These are phyloP conservation scores for Sonneratia alba DNA, from an alignment of 345 rosid species.

Conservation along the genomic window DNA sequence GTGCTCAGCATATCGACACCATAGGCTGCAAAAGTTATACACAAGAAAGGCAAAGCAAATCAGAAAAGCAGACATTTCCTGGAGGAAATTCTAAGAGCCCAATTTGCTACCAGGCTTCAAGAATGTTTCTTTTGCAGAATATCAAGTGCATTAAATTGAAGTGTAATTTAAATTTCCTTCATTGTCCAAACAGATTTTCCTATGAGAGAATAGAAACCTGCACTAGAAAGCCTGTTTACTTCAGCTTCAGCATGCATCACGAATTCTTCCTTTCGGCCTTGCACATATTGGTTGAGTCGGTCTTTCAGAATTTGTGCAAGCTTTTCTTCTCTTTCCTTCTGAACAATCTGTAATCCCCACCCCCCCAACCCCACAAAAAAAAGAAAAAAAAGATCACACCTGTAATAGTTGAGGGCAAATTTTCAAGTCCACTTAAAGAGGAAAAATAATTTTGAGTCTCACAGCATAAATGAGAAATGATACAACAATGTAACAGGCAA, in stretches of 20 bases:
- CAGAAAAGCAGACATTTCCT: not conserved
- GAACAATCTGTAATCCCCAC: constrained; percentile 50
- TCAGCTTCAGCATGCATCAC: constrained; percentile 63
- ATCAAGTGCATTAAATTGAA: not conserved
- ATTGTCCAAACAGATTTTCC: not conserved
- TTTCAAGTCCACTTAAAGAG: not conserved
- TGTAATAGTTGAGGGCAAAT: not conserved
- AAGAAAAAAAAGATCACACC: not conserved
- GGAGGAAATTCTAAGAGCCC: not conserved
- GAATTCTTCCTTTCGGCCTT: constrained; percentile 68
- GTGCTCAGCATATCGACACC: constrained; percentile 94
- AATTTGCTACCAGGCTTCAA: not conserved
- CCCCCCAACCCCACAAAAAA: not conserved
- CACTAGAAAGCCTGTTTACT: constrained; percentile 75
- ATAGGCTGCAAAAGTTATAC: constrained; percentile 50
- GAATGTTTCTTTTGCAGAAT: not conserved
- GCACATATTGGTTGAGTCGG: constrained; percentile 66
- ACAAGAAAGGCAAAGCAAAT: not conserved
- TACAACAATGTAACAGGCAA: no score
- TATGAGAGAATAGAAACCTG: constrained; percentile 35
- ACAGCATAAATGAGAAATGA: no score
- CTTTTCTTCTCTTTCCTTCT: constrained; percentile 94
- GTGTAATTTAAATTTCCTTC: no score
- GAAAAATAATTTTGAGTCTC: no score
- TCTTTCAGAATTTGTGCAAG: constrained; percentile 64